A percentile compares a stretch with the other conserved stretches of the same genome.
These are phyloP conservation scores for Mycena leptocephala DNA, from an alignment of 768 basidiomycete species.

Conservation along the genomic window DNA sequence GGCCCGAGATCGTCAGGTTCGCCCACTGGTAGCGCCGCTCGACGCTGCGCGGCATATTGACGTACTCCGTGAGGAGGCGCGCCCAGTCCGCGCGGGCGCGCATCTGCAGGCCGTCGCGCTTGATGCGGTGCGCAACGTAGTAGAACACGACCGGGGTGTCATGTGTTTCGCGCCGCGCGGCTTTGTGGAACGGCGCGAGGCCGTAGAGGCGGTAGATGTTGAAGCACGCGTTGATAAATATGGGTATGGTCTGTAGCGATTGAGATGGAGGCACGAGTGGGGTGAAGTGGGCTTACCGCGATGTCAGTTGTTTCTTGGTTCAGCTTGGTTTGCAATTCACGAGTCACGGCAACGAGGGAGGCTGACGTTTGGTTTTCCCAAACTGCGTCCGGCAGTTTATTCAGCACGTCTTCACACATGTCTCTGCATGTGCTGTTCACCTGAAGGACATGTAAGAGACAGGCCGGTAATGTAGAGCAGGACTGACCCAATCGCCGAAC, in stretches of 20 bases:
- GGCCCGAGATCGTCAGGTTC: constrained; percentile 35
- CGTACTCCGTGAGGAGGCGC: constrained; percentile 36
- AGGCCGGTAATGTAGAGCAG: not conserved
- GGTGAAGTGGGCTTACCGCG: not conserved
- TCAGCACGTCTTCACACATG: no score
- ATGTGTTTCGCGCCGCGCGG: constrained; percentile 23
- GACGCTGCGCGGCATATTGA: constrained; percentile 37
- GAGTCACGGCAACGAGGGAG: constrained; percentile 41
- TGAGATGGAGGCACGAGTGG: no score
- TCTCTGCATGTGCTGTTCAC: constrained; percentile 39
- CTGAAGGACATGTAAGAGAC: constrained; percentile 23
- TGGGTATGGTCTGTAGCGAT: constrained; percentile 27
- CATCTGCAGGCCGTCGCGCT: no score
- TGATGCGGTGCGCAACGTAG: constrained; percentile 44
- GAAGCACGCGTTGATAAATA: constrained; percentile 41
- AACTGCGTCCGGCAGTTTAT: constrained; percentile 38
- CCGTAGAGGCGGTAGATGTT: constrained; percentile 47
- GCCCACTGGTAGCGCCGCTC: constrained; percentile 40
- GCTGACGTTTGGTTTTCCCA: constrained; percentile 43
- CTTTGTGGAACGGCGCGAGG: constrained; percentile 42
- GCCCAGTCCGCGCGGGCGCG: no score
- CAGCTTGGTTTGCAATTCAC: constrained; percentile 39
- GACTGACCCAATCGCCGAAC: constrained; percentile 44
- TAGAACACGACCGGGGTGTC: constrained; percentile 42
- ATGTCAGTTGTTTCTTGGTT: constrained; percentile 29